Evolutionary conservation across 768 basidiomycete genomes (phyloP).

Genomic region (Gymnopilus junonius): DNA sequence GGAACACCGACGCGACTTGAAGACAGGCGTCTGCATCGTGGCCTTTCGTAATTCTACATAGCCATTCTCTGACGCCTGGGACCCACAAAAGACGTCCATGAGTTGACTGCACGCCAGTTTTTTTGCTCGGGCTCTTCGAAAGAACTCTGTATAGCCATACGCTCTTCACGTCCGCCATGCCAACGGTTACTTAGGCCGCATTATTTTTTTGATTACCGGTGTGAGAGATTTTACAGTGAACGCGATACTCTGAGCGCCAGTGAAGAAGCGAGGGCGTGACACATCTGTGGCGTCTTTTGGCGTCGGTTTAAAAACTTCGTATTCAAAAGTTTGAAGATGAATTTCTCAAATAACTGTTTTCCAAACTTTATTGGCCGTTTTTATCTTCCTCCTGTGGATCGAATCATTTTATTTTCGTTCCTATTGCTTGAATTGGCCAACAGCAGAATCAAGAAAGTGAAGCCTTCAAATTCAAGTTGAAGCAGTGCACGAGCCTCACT

Average conservation of each 20-base stretch:
- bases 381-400: no score
- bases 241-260: not conserved
- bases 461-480: not conserved
- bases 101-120: not conserved
- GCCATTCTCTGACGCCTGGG: not conserved
- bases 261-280: not conserved
- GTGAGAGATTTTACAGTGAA: not conserved
- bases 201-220: not conserved
- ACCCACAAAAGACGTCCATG: not conserved
- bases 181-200: not conserved
- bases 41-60: not conserved
- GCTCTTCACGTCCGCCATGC: not conserved
- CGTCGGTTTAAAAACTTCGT: not conserved
- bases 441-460: not conserved
- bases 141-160: not conserved
- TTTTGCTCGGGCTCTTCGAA: not conserved
- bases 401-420: not conserved
- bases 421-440: not conserved
- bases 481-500: not conserved
- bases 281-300: conserved; percentile 1
- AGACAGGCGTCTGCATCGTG: not conserved
- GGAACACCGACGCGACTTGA: not conserved
- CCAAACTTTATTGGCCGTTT: no score
- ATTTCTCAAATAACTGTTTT: no score
- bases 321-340: not conserved